A percentile compares a stretch with the other conserved stretches of the same genome.
phyloP scores from a whole-genome alignment of 306 rosid species.

The Quercus ilex region DNA sequence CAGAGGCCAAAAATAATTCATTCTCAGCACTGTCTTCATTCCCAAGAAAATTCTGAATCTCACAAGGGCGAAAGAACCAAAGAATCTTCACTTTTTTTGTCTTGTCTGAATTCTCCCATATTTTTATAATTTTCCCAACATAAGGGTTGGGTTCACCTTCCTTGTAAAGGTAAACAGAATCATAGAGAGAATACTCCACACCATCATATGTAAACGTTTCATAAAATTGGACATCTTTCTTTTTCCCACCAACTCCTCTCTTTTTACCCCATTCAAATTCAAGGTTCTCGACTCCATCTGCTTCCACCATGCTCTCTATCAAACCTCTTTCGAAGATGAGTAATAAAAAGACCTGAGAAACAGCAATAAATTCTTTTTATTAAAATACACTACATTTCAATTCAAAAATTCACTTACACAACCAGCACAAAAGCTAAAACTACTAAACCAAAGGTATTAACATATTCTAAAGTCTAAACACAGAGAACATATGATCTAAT shows the following conservation, averaged over 20 bases:
- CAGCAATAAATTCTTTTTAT: not conserved
- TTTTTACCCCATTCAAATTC: constrained; percentile 68
- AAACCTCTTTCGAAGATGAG: not conserved
- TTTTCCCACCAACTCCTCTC: constrained; percentile 50
- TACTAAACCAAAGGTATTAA: not conserved
- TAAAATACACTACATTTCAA: not conserved
- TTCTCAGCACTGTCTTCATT: constrained; percentile 32
- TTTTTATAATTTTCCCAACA: constrained; percentile 66
- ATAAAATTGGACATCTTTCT: constrained; percentile 48
- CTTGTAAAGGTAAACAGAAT: constrained; percentile 61
- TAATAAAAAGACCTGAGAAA: not conserved
- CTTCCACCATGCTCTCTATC: constrained; percentile 44
- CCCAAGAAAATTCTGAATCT: constrained; percentile 54
- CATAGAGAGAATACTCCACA: constrained; percentile 55
- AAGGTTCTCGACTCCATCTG: constrained; percentile 16
- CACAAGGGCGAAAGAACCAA: constrained; percentile 84
- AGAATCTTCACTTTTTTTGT: constrained; percentile 60
- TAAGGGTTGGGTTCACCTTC: constrained; percentile 67
- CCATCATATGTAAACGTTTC: constrained; percentile 71
- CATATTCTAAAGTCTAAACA: not conserved
- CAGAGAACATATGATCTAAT: not conserved
- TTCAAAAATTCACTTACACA: not conserved
- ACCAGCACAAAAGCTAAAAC: not conserved
- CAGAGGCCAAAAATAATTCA: constrained; percentile 80
- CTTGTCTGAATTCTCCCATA: constrained; percentile 63